Evolutionary conservation across 257 asterid genomes (phyloP).

Genomic region (Eucommia ulmoides): DNA sequence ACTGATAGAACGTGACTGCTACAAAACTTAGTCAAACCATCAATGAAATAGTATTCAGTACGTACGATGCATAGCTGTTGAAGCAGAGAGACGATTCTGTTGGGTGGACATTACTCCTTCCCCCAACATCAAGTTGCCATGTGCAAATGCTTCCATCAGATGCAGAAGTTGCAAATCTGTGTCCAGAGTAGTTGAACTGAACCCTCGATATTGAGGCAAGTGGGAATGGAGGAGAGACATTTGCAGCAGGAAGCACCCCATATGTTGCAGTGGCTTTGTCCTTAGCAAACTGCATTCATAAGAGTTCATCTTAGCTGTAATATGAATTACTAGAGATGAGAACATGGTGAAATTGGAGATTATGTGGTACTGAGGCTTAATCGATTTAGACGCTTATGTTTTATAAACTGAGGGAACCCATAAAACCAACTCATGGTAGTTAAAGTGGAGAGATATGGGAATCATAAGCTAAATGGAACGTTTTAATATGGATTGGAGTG

Average conservation of each 20-base stretch:
- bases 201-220: slow-evolving; percentile 85
- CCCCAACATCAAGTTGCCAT: slow-evolving; percentile 99
- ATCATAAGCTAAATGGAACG: no score
- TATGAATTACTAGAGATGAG: no score
- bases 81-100: slow-evolving; percentile 87
- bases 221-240: slow-evolving; percentile 87
- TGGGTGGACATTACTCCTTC: slow-evolving; percentile 79
- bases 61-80: slow-evolving; percentile 81
- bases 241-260: slow-evolving; percentile 96
- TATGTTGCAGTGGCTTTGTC: slow-evolving; percentile 87
- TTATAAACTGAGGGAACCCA: no score
- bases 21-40: no score
- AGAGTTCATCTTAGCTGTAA: no score
- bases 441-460: no score
- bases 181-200: slow-evolving; percentile 84
- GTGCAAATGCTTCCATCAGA: slow-evolving; percentile 93
- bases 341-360: no score
- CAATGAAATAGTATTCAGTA: slow-evolving; percentile 8
- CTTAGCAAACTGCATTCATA: slow-evolving; percentile 87
- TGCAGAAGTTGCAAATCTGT: slow-evolving; percentile 86
- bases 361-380: no score
- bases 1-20: no score
- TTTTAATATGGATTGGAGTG: no score
- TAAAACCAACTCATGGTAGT: no score
- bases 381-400: no score